These are phyloP conservation scores for Rubia tinctorum DNA, from an alignment of 305 asterid genomes.

Conservation along the genomic window DNA sequence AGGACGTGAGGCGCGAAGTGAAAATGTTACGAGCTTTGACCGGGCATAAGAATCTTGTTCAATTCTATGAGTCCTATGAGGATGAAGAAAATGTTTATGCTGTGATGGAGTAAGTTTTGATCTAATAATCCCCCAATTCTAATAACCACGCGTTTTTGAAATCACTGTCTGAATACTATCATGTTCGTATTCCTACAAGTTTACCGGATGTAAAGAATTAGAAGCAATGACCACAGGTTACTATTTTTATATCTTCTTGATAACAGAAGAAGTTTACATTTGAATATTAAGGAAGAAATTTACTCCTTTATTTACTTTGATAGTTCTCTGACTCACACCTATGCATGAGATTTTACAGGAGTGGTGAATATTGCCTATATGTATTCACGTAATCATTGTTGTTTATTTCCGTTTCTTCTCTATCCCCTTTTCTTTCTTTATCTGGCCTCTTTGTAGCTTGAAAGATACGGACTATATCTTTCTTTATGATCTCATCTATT, in stretches of 20 bases:
- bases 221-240: not conserved
- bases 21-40: slow-evolving; percentile 67
- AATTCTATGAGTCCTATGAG: slow-evolving; percentile 75
- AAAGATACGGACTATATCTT: not conserved
- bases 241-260: slow-evolving; percentile 2
- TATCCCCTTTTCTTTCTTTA: not conserved
- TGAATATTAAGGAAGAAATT: not conserved
- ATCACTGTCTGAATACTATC: slow-evolving; percentile 11
- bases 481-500: not conserved
- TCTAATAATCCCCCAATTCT: not conserved
- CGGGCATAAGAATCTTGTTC: slow-evolving; percentile 71
- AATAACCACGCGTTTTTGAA: not conserved
- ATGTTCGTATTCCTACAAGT: not conserved
- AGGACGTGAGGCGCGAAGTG: slow-evolving; percentile 82
- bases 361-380: not conserved
- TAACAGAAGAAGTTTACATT: not conserved
- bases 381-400: not conserved
- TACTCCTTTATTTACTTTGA: not conserved
- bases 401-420: not conserved
- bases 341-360: not conserved
- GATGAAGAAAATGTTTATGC: slow-evolving; percentile 73
- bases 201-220: not conserved
- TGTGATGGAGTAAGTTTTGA: slow-evolving; percentile 79
- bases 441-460: too few species aligned
- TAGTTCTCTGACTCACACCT: not conserved